Evolutionary conservation across 2,329 filamentous ascomycete species (phyloP).

Genomic region (Cladorrhinum sp.): DNA sequence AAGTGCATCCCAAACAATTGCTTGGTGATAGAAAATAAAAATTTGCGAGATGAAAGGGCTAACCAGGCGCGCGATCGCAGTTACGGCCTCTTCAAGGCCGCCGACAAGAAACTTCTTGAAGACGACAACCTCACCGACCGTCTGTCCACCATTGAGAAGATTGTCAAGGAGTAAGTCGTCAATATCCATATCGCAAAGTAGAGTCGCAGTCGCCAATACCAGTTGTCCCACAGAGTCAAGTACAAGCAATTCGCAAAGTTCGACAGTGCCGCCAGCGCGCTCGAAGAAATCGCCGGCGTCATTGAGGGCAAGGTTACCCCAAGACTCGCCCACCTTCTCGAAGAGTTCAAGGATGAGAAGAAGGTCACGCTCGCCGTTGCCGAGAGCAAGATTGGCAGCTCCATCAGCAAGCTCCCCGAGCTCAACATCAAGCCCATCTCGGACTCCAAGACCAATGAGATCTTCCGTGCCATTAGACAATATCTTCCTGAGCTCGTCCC

Average conservation of each 20-base stretch:
- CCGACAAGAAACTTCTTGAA: slow-evolving; percentile 97
- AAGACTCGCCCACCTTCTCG: slow-evolving; percentile 75
- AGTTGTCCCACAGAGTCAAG: slow-evolving; percentile 63
- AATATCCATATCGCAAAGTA: slow-evolving; percentile 2
- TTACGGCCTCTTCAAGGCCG: slow-evolving; percentile 97
- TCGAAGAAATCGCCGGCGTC: slow-evolving; percentile 85
- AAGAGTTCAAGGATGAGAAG: slow-evolving; percentile 94
- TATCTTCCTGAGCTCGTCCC: slow-evolving; percentile 88
- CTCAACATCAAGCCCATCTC: slow-evolving; percentile 81
- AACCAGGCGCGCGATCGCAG: slow-evolving; percentile 44
- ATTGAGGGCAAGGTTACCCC: slow-evolving; percentile 94
- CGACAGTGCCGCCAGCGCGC: slow-evolving; percentile 83
- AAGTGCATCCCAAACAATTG: slow-evolving; percentile 37
- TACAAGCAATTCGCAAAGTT: slow-evolving; percentile 98
- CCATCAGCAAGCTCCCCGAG: slow-evolving; percentile 88
- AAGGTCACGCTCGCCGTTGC: slow-evolving; percentile 93
- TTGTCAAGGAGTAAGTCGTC: slow-evolving; percentile 74
- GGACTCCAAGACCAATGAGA: slow-evolving; percentile 77
- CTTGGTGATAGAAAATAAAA: neutral
- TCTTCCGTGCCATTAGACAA: slow-evolving; percentile 92
- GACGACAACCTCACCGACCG: slow-evolving; percentile 75
- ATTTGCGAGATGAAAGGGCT: neutral
- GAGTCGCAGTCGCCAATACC: slow-evolving; percentile 12
- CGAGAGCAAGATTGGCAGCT: slow-evolving; percentile 85
- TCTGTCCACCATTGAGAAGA: slow-evolving; percentile 75